These are phyloP conservation scores for Xylaria longipes DNA, from an alignment of 495 filamentous ascomycete species.

Conservation along the genomic window DNA sequence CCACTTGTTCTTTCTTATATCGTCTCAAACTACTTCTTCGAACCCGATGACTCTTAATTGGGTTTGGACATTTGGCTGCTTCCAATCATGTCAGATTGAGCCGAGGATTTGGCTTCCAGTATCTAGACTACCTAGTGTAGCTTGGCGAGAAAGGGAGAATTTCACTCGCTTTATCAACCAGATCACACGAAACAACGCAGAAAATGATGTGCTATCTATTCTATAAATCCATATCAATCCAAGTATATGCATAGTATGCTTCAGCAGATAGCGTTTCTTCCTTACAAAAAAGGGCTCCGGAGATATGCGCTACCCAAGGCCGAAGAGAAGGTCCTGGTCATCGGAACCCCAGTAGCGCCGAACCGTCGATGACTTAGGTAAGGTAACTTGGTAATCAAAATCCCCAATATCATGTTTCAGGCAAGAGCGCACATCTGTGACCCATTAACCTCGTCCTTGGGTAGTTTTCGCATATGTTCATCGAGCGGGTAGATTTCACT, in stretches of 20 bases:
- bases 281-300: not conserved
- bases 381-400: conserved; percentile 1
- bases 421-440: not conserved
- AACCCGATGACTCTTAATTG: no score
- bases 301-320: not conserved
- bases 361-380: not conserved
- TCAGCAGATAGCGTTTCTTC: not conserved
- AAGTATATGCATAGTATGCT: not conserved
- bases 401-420: not conserved
- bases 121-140: not conserved
- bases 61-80: no score
- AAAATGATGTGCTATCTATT: not conserved
- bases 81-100: no score
- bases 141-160: not conserved
- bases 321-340: not conserved
- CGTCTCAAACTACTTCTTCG: not conserved
- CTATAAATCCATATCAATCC: not conserved
- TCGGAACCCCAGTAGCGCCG: not conserved
- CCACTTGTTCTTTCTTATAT: no score
- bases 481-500: not conserved
- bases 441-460: not conserved
- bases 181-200: not conserved
- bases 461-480: not conserved
- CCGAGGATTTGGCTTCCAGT: no score
- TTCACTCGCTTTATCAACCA: not conserved